Evolutionary conservation across 768 basidiomycete genomes (phyloP).

Genomic region (Psilocybe sp.): DNA sequence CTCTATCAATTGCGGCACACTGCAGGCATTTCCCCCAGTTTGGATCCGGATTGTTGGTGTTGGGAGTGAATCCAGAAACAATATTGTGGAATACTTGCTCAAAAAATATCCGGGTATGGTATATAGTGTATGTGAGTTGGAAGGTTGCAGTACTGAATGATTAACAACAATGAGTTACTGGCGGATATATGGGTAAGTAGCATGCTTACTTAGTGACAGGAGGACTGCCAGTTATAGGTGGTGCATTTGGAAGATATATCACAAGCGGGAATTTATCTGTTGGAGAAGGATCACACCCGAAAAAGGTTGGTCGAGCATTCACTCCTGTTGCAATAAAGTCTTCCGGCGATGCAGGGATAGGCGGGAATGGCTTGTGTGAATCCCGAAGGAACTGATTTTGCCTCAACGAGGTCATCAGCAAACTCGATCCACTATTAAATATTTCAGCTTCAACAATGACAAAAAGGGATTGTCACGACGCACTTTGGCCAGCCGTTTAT

Average conservation of each 20-base stretch:
- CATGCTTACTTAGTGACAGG: slow-evolving; percentile 62
- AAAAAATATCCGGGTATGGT: slow-evolving; percentile 55
- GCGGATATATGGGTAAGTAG: neutral
- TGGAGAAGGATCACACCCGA: slow-evolving; percentile 64
- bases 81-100: slow-evolving; percentile 57
- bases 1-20: slow-evolving; percentile 59
- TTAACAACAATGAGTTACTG: slow-evolving; percentile 4
- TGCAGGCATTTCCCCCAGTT: slow-evolving; percentile 65
- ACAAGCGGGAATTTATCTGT: slow-evolving; percentile 64
- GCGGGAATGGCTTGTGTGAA: slow-evolving; percentile 62
- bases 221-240: slow-evolving; percentile 57
- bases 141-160: slow-evolving; percentile 52
- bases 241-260: slow-evolving; percentile 75
- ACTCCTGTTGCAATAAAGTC: slow-evolving; percentile 60
- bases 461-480: slow-evolving; percentile 16
- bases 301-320: slow-evolving; percentile 71
- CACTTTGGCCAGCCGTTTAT: slow-evolving; percentile 67
- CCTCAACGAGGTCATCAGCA: slow-evolving; percentile 41
- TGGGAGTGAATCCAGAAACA: slow-evolving; percentile 58
- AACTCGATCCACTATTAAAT: slow-evolving; percentile 47
- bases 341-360: slow-evolving; percentile 49
- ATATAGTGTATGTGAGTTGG: slow-evolving; percentile 54
- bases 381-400: slow-evolving; percentile 40
- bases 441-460: neutral
- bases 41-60: slow-evolving; percentile 58